A percentile compares a stretch with the other conserved stretches of the same genome.
Conservation (phyloP, 2,329 filamentous ascomycete species). For the Fusarium sp. region DNA sequence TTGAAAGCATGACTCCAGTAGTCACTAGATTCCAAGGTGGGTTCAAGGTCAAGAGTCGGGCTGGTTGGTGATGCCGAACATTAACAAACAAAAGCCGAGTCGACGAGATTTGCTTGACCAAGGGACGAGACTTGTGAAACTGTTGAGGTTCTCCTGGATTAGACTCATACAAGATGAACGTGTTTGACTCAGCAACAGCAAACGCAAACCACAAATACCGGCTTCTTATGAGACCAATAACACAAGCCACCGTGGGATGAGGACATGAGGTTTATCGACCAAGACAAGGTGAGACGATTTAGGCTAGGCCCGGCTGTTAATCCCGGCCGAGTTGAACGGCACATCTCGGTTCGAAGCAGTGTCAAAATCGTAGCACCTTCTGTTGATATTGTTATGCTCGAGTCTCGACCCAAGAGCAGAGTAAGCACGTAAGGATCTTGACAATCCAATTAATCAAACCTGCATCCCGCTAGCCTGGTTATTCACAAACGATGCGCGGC, state of each 20-base stretch:
- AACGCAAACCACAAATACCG: not conserved
- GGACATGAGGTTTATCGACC: constrained; percentile 23
- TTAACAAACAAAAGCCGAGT: constrained; percentile 33
- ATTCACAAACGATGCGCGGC: constrained; percentile 31
- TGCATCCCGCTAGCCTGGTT: constrained; percentile 27
- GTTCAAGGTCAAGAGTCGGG: constrained; percentile 37
- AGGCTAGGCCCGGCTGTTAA: constrained; percentile 42
- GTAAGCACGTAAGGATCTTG: constrained; percentile 20
- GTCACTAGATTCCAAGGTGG: constrained; percentile 39
- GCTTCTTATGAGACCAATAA: constrained; percentile 13
- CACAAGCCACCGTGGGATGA: constrained; percentile 21
- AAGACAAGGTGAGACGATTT: constrained; percentile 47
- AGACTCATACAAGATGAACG: not conserved
- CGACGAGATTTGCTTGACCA: not conserved
- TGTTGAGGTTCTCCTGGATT: not conserved
- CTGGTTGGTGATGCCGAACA: constrained; percentile 28
- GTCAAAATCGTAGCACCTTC: constrained; percentile 29
- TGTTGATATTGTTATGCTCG: constrained; percentile 5
- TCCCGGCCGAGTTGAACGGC: constrained; percentile 31
- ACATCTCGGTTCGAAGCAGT: constrained; percentile 16
- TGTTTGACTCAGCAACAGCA: not conserved
- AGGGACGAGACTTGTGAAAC: not conserved
- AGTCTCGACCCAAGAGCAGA: constrained; percentile 18
- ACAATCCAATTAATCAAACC: constrained; percentile 24
- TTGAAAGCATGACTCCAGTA: not conserved